phyloP scores from a whole-genome alignment of 1,284 basidiomycete genomes.

The Heterobasidion occidentale region DNA sequence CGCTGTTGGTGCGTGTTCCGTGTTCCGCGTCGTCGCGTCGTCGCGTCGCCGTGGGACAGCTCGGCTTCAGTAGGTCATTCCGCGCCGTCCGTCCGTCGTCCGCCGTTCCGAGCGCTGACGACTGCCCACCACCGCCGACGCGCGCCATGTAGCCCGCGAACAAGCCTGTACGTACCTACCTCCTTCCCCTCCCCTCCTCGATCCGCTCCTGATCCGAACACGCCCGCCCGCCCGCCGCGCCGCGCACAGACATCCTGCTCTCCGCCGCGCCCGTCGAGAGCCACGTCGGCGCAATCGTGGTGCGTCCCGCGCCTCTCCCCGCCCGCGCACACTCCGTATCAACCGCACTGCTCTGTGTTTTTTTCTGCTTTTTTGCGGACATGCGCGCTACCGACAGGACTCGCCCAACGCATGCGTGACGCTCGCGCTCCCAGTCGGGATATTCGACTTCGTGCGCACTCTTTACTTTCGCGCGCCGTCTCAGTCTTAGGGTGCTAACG shows the following conservation, averaged over 20 bases:
- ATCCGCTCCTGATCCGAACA: background rate
- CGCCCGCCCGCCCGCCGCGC: background rate
- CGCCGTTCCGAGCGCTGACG: background rate
- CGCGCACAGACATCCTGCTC: slow-evolving; percentile 52
- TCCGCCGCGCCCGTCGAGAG: slow-evolving; percentile 73
- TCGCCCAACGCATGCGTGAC: slow-evolving; percentile 76
- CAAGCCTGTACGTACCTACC: slow-evolving; percentile 43
- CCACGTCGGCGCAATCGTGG: slow-evolving; percentile 69
- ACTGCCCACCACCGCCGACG: background rate
- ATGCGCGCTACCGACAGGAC: too few relatives aligned
- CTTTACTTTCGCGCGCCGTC: too few relatives aligned
- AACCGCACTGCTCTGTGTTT: too few relatives aligned
- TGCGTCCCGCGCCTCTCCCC: slow-evolving; percentile 20
- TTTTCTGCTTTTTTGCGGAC: too few relatives aligned
- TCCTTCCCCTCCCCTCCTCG: background rate
- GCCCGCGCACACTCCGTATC: too few relatives aligned
- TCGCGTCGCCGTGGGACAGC: slow-evolving; percentile 21
- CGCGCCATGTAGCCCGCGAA: slow-evolving; percentile 46
- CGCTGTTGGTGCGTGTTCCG: background rate
- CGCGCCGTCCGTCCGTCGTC: background rate
- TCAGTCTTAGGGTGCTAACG: too few relatives aligned
- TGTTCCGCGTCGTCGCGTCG: too few relatives aligned
- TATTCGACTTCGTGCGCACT: slow-evolving; percentile 69
- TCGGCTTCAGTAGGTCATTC: slow-evolving; percentile 53
- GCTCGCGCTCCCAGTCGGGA: slow-evolving; percentile 60